Conservation (phyloP, 2,329 filamentous ascomycete genomes). For the Talaromyces sp. region DNA sequence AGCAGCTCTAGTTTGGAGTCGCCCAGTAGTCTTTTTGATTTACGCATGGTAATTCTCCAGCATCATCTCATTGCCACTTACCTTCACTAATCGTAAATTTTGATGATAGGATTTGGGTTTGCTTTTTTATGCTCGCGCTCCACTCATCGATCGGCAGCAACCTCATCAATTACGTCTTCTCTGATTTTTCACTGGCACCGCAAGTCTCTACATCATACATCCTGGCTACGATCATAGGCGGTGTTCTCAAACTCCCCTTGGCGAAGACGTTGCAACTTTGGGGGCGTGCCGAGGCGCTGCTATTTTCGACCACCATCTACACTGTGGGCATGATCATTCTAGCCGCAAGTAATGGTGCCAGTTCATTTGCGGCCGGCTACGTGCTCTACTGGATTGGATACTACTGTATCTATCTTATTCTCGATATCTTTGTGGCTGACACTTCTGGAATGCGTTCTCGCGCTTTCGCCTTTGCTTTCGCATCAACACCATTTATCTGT, state of each 20-base stretch:
- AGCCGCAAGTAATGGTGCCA: constrained; percentile 62
- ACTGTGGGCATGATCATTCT: constrained; percentile 61
- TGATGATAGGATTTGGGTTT: constrained; percentile 46
- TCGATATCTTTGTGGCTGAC: constrained; percentile 65
- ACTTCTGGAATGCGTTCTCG: constrained; percentile 63
- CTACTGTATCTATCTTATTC: constrained; percentile 57
- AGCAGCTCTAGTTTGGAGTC: constrained; percentile 46
- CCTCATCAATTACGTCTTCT: constrained; percentile 55
- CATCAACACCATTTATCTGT: constrained; percentile 64
- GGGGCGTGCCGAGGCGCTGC: constrained; percentile 63
- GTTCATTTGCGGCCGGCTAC: constrained; percentile 64
- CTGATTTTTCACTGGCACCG: constrained; percentile 54
- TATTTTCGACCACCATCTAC: constrained; percentile 52
- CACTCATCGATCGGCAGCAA: constrained; percentile 46
- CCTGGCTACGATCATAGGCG: constrained; percentile 59
- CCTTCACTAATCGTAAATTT: background rate
- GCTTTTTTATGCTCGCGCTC: constrained; percentile 50
- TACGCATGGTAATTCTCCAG: constrained; percentile 35
- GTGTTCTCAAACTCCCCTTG: constrained; percentile 62
- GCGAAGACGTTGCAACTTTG: constrained; percentile 66
- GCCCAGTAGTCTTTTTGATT: constrained; percentile 32
- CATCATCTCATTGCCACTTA: background rate
- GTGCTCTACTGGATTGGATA: constrained; percentile 65
- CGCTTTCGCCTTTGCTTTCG: constrained; percentile 62
- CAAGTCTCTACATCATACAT: constrained; percentile 57